These are phyloP conservation scores for Peterozyma toletana DNA, from an alignment of 805 yeast species.

Conservation along the genomic window DNA sequence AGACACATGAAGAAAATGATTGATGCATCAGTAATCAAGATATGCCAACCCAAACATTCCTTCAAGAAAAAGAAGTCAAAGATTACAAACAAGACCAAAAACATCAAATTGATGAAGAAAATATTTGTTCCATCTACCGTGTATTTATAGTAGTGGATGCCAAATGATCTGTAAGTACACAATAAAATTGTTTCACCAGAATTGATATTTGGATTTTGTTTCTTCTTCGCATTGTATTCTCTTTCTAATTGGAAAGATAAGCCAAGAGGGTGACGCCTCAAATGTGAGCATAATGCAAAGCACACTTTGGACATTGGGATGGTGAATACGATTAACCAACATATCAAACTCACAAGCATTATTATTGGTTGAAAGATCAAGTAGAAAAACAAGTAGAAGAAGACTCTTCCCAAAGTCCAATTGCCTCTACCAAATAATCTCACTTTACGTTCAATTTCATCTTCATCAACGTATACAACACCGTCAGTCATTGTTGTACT, in stretches of 20 bases:
- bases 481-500: not conserved
- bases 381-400: constrained; percentile 70
- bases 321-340: constrained; percentile 83
- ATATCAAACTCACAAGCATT: constrained; percentile 41
- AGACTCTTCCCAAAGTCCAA: constrained; percentile 80
- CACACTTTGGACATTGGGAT: constrained; percentile 90
- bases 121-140: constrained; percentile 96
- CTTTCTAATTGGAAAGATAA: constrained; percentile 64
- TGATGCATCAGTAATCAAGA: constrained; percentile 51
- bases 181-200: constrained; percentile 57
- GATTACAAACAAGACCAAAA: constrained; percentile 76
- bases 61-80: constrained; percentile 64
- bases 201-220: constrained; percentile 7
- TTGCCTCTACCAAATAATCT: constrained; percentile 86
- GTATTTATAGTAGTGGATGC: constrained; percentile 89
- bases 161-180: constrained; percentile 89
- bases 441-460: constrained; percentile 19
- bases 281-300: constrained; percentile 59
- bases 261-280: constrained; percentile 87
- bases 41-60: constrained; percentile 31
- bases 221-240: constrained; percentile 31
- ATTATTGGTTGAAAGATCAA: constrained; percentile 62
- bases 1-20: constrained; percentile 70
- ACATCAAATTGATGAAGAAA: constrained; percentile 78
- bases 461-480: constrained; percentile 20